Base-by-base conservation (phyloP, 306 rosid genomes). In the Vicia faba region DNA sequence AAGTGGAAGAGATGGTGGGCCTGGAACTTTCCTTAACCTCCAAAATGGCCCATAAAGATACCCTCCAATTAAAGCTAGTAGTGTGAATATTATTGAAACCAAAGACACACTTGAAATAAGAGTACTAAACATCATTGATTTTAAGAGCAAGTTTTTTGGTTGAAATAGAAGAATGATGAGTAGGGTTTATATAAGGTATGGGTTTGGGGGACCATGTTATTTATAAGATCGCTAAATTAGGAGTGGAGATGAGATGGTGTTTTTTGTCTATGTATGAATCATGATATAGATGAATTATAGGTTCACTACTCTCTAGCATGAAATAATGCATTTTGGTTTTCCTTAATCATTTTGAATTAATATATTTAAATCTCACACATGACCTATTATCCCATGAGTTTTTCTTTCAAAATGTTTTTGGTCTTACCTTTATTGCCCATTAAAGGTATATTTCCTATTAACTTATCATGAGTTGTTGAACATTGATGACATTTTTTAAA, bases 11-110 rank as follows among this genome's bases (percentile, higher is more conserved):
- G 85, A 50, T 26, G 95, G 88, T 40, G 99, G 99, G 63, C 97
- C 96, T 9, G 99, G 99, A 35, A 93, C 84, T 68, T 72, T 82
- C 80, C 96, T 86, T 9, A 90, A 84, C 0, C 88, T 89, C 95
- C 96, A 88, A 73, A 79, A 83, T 1, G 97, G 99, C 54, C 81
- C 76, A 68, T 85, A 90, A 5, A 88, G 61, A 64, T 93, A 93
- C 14, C 91, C 96, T 15, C 67, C 85, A 9, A 83, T 6, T 19
- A 88, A 29, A 5, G 72, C 73, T 48, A 83, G 5, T 57, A 77
- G 19, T 10, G 87, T 86, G 77, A 82, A 64, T 45, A 74, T 44
- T 62, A 71, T 26, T 29, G 88, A 72, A 3, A 54, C 61, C 39
- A 31, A 10, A 45, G 86, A 11, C 59, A 58, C 16, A 71, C 60